These are phyloP conservation scores for Aspergillus pseudonomiae DNA, from an alignment of 2,329 filamentous ascomycete species.

Conservation along the genomic window DNA sequence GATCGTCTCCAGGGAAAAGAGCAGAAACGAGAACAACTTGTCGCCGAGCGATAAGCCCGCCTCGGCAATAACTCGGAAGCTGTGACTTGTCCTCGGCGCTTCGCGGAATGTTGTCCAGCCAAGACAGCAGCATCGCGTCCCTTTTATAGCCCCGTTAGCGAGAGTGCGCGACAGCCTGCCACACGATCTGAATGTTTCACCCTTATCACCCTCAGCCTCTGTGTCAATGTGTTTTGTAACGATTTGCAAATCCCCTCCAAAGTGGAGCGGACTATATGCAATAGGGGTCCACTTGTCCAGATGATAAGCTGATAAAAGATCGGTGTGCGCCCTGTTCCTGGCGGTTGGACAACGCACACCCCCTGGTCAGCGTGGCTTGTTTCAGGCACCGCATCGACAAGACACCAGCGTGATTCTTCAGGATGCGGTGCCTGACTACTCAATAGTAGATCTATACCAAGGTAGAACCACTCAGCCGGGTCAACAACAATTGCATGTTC, in stretches of 20 bases:
- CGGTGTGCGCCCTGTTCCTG: not conserved
- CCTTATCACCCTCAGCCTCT: not conserved
- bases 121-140: not conserved
- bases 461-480: not conserved
- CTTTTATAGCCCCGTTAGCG: not conserved
- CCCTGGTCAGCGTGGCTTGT: not conserved
- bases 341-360: not conserved
- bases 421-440: not conserved
- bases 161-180: not conserved
- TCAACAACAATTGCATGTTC: not conserved
- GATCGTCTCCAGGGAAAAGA: not conserved
- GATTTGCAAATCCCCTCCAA: not conserved
- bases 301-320: slow-evolving; percentile 4
- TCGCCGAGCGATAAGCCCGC: not conserved
- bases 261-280: not conserved
- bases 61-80: not conserved
- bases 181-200: not conserved
- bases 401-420: not conserved
- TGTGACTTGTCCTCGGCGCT: not conserved
- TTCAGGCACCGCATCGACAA: not conserved
- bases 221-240: slow-evolving; percentile 4
- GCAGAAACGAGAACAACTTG: not conserved
- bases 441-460: not conserved
- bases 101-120: not conserved
- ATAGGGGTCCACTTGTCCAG: not conserved